These are phyloP conservation scores for Myriosclerotinia scirpicola DNA, from an alignment of 2,329 filamentous ascomycete species.

Conservation along the genomic window DNA sequence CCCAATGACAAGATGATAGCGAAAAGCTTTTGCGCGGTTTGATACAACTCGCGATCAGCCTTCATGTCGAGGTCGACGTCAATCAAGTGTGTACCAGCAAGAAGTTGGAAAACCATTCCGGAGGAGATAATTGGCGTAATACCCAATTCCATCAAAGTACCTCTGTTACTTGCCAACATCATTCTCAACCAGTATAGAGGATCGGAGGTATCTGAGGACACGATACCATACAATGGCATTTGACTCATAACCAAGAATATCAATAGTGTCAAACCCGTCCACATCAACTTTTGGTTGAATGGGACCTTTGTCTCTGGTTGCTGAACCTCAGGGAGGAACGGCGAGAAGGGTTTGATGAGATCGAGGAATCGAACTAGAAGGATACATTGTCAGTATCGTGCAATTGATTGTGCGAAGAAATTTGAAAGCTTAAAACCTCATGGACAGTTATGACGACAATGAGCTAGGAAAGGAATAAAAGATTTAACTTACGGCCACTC, in stretches of 20 bases:
- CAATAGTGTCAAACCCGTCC: slow-evolving; percentile 89
- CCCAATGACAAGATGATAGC: slow-evolving; percentile 97
- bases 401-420: slow-evolving; percentile 27
- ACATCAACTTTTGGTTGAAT: slow-evolving; percentile 98
- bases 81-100: slow-evolving; percentile 98
- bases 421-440: slow-evolving; percentile 19
- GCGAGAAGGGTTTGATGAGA: slow-evolving; percentile 98
- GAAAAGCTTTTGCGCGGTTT: slow-evolving; percentile 98
- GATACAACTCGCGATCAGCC: slow-evolving; percentile 99
- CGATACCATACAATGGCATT: slow-evolving; percentile 99
- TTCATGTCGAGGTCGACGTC: slow-evolving; percentile 99
- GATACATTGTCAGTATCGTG: slow-evolving; percentile 35
- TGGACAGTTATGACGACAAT: slow-evolving; percentile 13
- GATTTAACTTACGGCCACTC: slow-evolving; percentile 44
- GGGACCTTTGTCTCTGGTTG: slow-evolving; percentile 97
- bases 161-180: slow-evolving; percentile 99
- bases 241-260: slow-evolving; percentile 99
- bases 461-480: slow-evolving; percentile 25
- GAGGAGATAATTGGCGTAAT: slow-evolving; percentile 99
- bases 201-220: slow-evolving; percentile 97
- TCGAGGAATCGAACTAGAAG: slow-evolving; percentile 92
- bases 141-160: slow-evolving; percentile 93
- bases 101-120: slow-evolving; percentile 99
- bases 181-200: slow-evolving; percentile 99
- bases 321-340: slow-evolving; percentile 98